phyloP scores from a whole-genome alignment of 352 stramenopile genomes.

The Pythium guiyangense region DNA sequence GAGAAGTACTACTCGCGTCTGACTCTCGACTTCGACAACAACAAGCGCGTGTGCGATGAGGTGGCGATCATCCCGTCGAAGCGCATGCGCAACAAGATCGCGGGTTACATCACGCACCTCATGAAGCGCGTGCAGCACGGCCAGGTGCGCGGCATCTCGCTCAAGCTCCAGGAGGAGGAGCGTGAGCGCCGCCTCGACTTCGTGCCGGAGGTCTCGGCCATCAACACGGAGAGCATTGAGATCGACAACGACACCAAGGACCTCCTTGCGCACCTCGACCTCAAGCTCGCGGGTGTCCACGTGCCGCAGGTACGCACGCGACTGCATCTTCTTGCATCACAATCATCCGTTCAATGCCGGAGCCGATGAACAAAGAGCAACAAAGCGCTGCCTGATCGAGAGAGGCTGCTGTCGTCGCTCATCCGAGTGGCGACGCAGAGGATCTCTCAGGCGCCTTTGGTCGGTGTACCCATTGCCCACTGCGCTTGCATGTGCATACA shows the following conservation, averaged over 20 bases:
- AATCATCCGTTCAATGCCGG: conserved; percentile 59
- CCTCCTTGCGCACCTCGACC: conserved; percentile 95
- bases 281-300: conserved; percentile 90
- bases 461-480: conserved; percentile 65
- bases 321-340: conserved; percentile 5
- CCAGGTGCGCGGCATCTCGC: conserved; percentile 98
- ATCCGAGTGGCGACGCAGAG: background rate
- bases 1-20: conserved; percentile 99
- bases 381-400: conserved; percentile 11
- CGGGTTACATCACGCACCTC: conserved; percentile 99
- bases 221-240: conserved; percentile 92
- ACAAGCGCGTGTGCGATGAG: conserved; percentile 97
- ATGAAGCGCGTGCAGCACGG: conserved; percentile 99
- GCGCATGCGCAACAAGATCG: conserved; percentile 99
- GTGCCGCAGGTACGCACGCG: conserved; percentile 87
- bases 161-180: conserved; percentile 99
- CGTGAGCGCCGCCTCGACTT: conserved; percentile 99
- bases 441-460: conserved; percentile 15
- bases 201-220: conserved; percentile 96
- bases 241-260: conserved; percentile 99
- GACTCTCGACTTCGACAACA: conserved; percentile 99
- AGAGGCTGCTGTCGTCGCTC: background rate
- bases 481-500: conserved; percentile 11
- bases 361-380: conserved; percentile 56
- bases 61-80: conserved; percentile 99